Conservation (phyloP, 2,329 filamentous ascomycete species). For the Periglandula ipomoeae region DNA sequence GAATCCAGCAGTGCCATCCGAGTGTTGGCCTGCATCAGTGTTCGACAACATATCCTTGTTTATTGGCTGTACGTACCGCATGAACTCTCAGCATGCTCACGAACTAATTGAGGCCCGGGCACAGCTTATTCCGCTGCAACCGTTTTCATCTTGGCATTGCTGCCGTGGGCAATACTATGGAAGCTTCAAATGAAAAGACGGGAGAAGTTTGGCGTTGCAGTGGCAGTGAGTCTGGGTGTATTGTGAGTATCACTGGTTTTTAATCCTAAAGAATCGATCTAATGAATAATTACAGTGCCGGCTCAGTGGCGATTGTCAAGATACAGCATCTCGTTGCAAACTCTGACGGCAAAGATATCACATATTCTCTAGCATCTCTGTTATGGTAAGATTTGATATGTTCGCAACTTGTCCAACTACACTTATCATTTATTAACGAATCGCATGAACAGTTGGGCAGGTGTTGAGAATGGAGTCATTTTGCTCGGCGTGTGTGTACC, state of each 20-base stretch:
- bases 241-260: conserved; percentile 3
- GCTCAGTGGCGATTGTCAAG: conserved; percentile 7
- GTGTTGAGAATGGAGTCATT: conserved; percentile 8
- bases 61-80: conserved; percentile 6
- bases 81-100: not conserved
- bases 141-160: conserved; percentile 6
- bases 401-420: not conserved
- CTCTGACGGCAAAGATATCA: conserved; percentile 5
- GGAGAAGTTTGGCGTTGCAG: conserved; percentile 7
- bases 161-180: conserved; percentile 8
- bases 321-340: conserved; percentile 7
- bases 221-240: conserved; percentile 9
- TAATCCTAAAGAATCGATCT: not conserved
- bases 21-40: conserved; percentile 1
- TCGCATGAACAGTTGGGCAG: conserved; percentile 4
- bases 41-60: conserved; percentile 6
- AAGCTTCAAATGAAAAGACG: conserved; percentile 8
- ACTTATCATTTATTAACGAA: not conserved
- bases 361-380: conserved; percentile 7
- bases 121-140: conserved; percentile 8
- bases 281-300: conserved; percentile 2
- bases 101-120: not conserved
- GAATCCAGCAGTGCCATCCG: conserved; percentile 4
- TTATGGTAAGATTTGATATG: conserved; percentile 1
- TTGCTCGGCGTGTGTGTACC: conserved; percentile 7